phyloP scores from a whole-genome alignment of 768 basidiomycete genomes.

The Tylopilus plumbeoviolaceoides region DNA sequence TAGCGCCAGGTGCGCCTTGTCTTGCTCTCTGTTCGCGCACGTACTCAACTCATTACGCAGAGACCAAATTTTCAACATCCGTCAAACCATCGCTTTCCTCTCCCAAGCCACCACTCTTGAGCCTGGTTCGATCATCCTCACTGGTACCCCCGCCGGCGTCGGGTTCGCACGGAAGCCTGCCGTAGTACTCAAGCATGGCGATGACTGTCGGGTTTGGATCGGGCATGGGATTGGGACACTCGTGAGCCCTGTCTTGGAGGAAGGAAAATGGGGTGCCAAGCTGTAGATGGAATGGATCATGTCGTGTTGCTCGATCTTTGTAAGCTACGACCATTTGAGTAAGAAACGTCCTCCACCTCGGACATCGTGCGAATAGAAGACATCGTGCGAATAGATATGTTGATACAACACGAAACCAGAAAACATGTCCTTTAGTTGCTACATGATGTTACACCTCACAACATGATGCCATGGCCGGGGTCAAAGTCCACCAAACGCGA shows the following conservation, averaged over 20 bases:
- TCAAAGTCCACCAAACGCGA: slow-evolving; percentile 72
- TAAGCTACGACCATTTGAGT: neutral
- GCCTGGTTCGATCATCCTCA: slow-evolving; percentile 79
- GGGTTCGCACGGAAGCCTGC: slow-evolving; percentile 74
- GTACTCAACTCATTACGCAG: slow-evolving; percentile 33
- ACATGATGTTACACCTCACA: neutral
- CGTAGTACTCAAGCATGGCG: slow-evolving; percentile 68
- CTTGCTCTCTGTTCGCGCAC: neutral
- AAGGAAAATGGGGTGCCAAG: slow-evolving; percentile 40
- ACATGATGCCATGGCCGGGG: neutral
- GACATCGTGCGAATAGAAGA: no score
- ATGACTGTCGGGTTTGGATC: slow-evolving; percentile 64
- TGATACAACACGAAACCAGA: slow-evolving; percentile 1
- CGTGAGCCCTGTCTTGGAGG: slow-evolving; percentile 75
- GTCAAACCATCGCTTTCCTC: slow-evolving; percentile 73
- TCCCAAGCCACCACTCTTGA: slow-evolving; percentile 82
- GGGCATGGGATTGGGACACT: slow-evolving; percentile 75
- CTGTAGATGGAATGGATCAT: slow-evolving; percentile 29
- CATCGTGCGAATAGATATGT: no score
- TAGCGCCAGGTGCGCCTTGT: slow-evolving; percentile 53
- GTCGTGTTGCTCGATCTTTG: neutral
- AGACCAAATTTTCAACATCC: slow-evolving; percentile 77
- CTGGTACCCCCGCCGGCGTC: slow-evolving; percentile 78
- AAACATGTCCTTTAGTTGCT: neutral
- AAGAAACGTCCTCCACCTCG: no score